Base-by-base conservation (phyloP, 805 yeast species). In the Spathaspora arborariae region DNA sequence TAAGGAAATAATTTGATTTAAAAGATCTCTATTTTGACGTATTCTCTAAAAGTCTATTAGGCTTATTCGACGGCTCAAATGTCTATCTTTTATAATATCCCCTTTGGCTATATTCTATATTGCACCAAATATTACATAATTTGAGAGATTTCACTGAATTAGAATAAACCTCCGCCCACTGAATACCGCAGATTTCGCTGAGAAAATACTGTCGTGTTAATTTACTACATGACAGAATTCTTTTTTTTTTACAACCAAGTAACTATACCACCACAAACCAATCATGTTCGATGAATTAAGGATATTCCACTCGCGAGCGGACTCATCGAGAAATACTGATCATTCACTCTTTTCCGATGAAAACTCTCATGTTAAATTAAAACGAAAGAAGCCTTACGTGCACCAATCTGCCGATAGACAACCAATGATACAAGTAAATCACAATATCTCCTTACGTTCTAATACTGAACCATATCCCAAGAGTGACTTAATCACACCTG, bases 391-490 rank as follows among this genome's bases (percentile, higher is more conserved):
- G 8, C 35, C 35, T 13, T 30, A 30, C 16, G 8, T 30, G 4
- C 16, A 30, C 18, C 15, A 30, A 4, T 10, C 16, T 16, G 8
- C 35, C 35, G 8, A 30, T 30, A 30, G 35, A 16, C 35, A 30
- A 30, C 35, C 35, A 30, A 15, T 30, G 35, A 15, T 7, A 30
- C 15, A 15, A 30, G 6, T 30, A 6, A 30, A 10, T 15, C 27
- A 4, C 5, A 41, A 41, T 19, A 33, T 26, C 20, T 18, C 46
- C 27, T 7, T 30, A 10, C 42, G 35, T 22, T 42, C 45, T 3
- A 42, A 33, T 38, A 19, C 26, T 20, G 34, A 44, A 9, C 42
- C 40, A 19, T 15, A 6, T 10, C 45, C 15, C 18, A 3, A 11
- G 20, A 9, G 15, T 21, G 8, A 15, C 3, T 18, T 13, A 9